Percentiles rank a stretch among this genome's conserved stretches.
Evolutionary conservation across 2,329 filamentous ascomycete species (phyloP).

Genomic region (Setomelanomma holmii): DNA sequence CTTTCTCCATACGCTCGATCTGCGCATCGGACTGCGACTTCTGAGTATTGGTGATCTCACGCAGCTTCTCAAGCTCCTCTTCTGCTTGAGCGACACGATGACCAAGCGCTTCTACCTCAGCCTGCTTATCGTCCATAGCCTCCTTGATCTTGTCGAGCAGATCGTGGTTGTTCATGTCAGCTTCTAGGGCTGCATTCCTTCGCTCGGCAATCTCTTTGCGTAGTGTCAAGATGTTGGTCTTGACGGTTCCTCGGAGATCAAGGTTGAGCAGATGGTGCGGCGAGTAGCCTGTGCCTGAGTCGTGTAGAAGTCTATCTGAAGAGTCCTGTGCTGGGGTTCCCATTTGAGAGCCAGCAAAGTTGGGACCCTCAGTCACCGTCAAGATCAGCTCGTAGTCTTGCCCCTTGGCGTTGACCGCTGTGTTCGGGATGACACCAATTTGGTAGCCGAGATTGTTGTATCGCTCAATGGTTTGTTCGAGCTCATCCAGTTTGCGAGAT

Average conservation of each 20-base stretch:
- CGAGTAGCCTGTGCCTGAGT: conserved; percentile 85
- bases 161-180: conserved; percentile 94
- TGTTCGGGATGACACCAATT: conserved; percentile 84
- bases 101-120: conserved; percentile 89
- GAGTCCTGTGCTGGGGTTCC: conserved; percentile 52
- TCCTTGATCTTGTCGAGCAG: conserved; percentile 94
- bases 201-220: conserved; percentile 93
- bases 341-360: conserved; percentile 68
- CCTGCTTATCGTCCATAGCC: conserved; percentile 92
- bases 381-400: conserved; percentile 84
- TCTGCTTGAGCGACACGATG: conserved; percentile 87
- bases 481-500: conserved; percentile 82
- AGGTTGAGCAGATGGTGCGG: conserved; percentile 87
- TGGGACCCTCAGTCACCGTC: conserved; percentile 77
- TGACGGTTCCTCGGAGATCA: conserved; percentile 83
- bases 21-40: conserved; percentile 89
- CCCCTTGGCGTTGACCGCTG: conserved; percentile 84
- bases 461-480: conserved; percentile 86
- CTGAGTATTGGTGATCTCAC: conserved; percentile 84
- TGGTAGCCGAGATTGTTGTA: conserved; percentile 97
- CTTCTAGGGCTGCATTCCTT: conserved; percentile 79
- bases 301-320: conserved; percentile 80
- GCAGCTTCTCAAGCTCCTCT: conserved; percentile 92
- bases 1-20: conserved; percentile 99
- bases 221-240: conserved; percentile 76